Percentiles rank a stretch among this genome's conserved stretches.
phyloP scores from a whole-genome alignment of 768 basidiomycete species.

The Lyophyllum decastes region DNA sequence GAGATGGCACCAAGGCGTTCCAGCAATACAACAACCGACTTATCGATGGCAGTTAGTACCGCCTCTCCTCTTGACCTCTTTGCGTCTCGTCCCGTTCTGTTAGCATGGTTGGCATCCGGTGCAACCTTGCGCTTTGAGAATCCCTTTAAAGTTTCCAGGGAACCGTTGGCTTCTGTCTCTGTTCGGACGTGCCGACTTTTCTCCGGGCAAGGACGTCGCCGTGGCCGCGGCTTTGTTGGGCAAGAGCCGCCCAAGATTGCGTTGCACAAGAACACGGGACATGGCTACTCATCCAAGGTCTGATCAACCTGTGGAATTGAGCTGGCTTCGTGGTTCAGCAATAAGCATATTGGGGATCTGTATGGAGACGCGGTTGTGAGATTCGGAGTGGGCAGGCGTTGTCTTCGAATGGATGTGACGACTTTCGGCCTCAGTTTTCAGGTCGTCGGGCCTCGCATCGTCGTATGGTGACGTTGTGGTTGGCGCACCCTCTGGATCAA shows the following conservation, averaged over 20 bases:
- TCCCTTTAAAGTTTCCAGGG: slow-evolving; percentile 37
- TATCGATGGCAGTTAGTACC: slow-evolving; percentile 99
- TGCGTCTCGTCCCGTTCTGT: slow-evolving; percentile 39
- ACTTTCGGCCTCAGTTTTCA: not conserved
- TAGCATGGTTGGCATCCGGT: slow-evolving; percentile 23
- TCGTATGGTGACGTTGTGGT: slow-evolving; percentile 1
- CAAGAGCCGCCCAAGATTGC: not conserved
- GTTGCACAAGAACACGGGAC: not conserved
- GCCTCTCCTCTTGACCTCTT: slow-evolving; percentile 48
- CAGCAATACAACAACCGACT: slow-evolving; percentile 96
- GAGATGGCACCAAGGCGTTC: slow-evolving; percentile 91
- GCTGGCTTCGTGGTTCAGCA: slow-evolving; percentile 5
- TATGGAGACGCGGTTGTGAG: not conserved
- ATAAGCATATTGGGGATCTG: not conserved
- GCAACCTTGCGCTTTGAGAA: slow-evolving; percentile 28
- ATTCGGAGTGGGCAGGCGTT: slow-evolving; percentile 5
- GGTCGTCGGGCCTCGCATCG: not conserved
- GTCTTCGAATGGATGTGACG: slow-evolving; percentile 7
- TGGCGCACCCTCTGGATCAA: slow-evolving; percentile 13
- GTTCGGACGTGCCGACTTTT: slow-evolving; percentile 19
- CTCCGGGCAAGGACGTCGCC: slow-evolving; percentile 24
- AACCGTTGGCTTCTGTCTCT: slow-evolving; percentile 48
- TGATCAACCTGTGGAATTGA: slow-evolving; percentile 12
- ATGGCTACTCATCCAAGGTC: slow-evolving; percentile 6
- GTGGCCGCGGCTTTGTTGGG: slow-evolving; percentile 18